Conservation (phyloP, 192 early-diverging fungal species). For the Cetraspora pellucida region DNA sequence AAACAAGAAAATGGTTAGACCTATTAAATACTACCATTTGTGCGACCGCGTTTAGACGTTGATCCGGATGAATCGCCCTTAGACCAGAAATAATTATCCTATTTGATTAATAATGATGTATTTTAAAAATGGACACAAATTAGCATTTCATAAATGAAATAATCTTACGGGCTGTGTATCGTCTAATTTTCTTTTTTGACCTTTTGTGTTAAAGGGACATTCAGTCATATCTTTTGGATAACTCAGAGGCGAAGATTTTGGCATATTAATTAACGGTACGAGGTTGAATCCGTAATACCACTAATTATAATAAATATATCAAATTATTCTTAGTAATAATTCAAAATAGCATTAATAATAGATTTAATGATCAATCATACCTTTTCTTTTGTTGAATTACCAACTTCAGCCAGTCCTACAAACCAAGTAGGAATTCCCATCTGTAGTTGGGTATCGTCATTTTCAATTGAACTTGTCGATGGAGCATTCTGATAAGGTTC, state of each 20-base stretch:
- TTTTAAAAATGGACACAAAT: not conserved
- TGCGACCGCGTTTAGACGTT: conserved; percentile 11
- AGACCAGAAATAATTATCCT: not conserved
- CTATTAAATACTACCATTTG: not conserved
- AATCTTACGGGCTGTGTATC: not conserved
- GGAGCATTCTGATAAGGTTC: conserved; percentile 73
- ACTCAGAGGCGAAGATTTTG: conserved; percentile 34
- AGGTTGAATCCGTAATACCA: conserved; percentile 96
- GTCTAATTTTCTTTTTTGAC: not conserved
- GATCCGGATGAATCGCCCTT: not conserved
- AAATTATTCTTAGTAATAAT: not conserved
- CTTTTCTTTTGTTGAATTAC: conserved; percentile 66
- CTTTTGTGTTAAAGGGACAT: conserved; percentile 49
- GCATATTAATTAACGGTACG: conserved; percentile 57
- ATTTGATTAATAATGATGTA: not conserved
- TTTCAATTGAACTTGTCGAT: conserved; percentile 24
- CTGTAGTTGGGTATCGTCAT: conserved; percentile 35
- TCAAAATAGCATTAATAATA: not conserved
- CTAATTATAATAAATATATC: conserved; percentile 28
- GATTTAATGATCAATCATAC: conserved; percentile 35
- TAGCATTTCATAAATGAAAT: not conserved
- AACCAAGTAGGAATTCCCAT: conserved; percentile 76
- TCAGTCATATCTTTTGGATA: conserved; percentile 59
- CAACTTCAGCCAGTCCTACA: conserved; percentile 75
- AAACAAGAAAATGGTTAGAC: not conserved